Conservation (phyloP, 1,284 basidiomycete genomes). For the Cryptococcus depauperatus region DNA sequence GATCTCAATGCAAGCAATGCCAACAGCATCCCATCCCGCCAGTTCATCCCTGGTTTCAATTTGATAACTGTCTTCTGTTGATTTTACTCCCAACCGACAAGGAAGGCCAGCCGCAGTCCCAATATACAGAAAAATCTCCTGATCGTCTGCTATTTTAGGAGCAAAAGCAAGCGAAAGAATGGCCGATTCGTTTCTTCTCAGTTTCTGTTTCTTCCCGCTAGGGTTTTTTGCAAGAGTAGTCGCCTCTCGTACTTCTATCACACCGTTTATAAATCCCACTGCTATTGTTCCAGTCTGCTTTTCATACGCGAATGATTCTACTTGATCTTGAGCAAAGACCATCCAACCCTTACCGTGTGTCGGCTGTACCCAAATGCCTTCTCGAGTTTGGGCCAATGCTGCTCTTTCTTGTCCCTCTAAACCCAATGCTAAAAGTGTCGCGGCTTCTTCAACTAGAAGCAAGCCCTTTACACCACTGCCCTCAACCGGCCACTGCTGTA, state of each 20-base stretch:
- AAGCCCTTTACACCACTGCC: conserved; percentile 23
- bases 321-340: conserved; percentile 21
- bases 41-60: conserved; percentile 33
- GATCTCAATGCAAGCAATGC: conserved; percentile 31
- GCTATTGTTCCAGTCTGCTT: conserved; percentile 49
- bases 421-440: conserved; percentile 14
- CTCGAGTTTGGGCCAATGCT: conserved; percentile 51
- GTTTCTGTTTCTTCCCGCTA: conserved; percentile 24
- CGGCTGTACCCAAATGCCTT: conserved; percentile 42
- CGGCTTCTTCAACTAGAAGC: conserved; percentile 24
- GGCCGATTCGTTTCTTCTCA: conserved; percentile 53
- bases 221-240: conserved; percentile 38
- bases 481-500: conserved; percentile 42
- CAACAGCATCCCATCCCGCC: conserved; percentile 42
- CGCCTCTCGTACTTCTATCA: conserved; percentile 55
- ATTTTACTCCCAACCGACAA: conserved; percentile 14
- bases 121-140: conserved; percentile 25
- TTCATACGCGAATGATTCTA: conserved; percentile 53
- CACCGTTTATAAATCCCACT: conserved; percentile 57
- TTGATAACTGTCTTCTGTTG: not conserved
- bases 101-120: conserved; percentile 41
- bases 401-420: conserved; percentile 32
- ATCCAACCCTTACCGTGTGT: conserved; percentile 16
- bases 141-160: conserved; percentile 3
- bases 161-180: conserved; percentile 52